Base-by-base conservation (phyloP, 148 eudicot species). In the Rhododendron molle region DNA sequence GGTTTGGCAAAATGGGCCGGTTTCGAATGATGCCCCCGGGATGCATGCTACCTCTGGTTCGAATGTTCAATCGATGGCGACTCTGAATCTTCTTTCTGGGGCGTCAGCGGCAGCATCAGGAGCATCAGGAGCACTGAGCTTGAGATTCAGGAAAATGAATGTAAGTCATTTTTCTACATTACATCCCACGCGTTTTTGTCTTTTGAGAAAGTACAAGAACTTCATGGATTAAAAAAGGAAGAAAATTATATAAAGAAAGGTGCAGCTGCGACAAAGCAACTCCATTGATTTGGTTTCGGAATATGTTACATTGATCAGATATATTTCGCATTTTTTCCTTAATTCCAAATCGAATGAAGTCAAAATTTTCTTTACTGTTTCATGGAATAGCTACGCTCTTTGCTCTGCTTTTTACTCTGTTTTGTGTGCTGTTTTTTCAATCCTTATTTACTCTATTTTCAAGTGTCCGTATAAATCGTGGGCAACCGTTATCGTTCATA, bases 1-100 rank as follows among this genome's bases (percentile, higher is more conserved):
- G 85, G 91, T 95, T 52, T 96, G 99, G 99, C 98, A 96, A 80
- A 93, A 90, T 15, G 99, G 99, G 1, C 91, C 91, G 7, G 69
- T 96, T 10, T 86, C 93, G 1, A 80, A 78, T 0, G 90, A 84
- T 36, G 56, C 86, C 26, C 95, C 93, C 2, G 78, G 20, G 12
- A 83, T 65, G 40, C 98, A 95, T 84, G 43, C 49, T 13, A 81
- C 85, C 23, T 23, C 88, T 7, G 99, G 95, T 0, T 54, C 90
- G 54, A 93, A 91, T 76, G 76, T 93, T 28, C 85, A 67, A 76
- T 95, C 99, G 14, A 83, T 76, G 89, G 94, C 93, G 4, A 88
- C 89, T 73, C 90, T 95, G 14, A 88, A 94, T 86, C 83, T 95
- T 69, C 90, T 89, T 20, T 93, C 98, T 1, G 97, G 94, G 15